Conservation (phyloP, 1,284 basidiomycete genomes). For the Malassezia yamatoensis region DNA sequence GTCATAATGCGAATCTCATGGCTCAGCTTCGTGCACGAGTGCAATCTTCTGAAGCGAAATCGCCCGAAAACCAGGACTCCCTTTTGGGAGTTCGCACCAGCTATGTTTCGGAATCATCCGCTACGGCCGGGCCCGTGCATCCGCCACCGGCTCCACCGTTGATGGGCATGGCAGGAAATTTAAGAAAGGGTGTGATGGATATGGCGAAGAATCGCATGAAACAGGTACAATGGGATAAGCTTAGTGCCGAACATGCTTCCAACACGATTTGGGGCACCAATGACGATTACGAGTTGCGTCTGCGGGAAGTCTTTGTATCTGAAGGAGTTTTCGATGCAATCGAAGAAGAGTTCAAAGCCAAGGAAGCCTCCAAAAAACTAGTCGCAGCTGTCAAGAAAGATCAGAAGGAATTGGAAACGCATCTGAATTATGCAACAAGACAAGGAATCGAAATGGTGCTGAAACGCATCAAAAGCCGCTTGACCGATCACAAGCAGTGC, state of each 20-base stretch:
- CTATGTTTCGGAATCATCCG: conserved; percentile 22
- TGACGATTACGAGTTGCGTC: conserved; percentile 24
- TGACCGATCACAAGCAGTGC: conserved; percentile 37
- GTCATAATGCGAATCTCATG: conserved; percentile 3
- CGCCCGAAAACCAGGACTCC: not conserved
- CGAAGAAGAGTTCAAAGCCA: conserved; percentile 96
- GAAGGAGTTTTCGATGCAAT: conserved; percentile 82
- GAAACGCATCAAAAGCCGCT: conserved; percentile 18
- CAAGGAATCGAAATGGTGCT: conserved; percentile 38
- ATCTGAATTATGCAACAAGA: conserved; percentile 32
- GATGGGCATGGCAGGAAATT: conserved; percentile 42
- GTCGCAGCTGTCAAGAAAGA: conserved; percentile 47
- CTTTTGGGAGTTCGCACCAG: conserved; percentile 41
- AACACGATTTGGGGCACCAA: conserved; percentile 43
- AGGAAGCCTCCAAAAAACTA: conserved; percentile 60
- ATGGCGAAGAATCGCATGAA: conserved; percentile 88
- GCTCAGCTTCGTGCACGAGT: conserved; percentile 24
- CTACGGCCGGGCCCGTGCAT: conserved; percentile 35
- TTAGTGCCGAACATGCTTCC: conserved; percentile 43
- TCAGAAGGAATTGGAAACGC: conserved; percentile 48
- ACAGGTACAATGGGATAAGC: conserved; percentile 95
- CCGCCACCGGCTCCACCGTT: conserved; percentile 41
- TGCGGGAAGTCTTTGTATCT: conserved; percentile 27
- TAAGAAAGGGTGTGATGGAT: conserved; percentile 78
- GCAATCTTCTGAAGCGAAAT: not conserved